These are phyloP conservation scores for Daldinia sp. DNA, from an alignment of 2,329 filamentous ascomycete genomes.

Conservation along the genomic window DNA sequence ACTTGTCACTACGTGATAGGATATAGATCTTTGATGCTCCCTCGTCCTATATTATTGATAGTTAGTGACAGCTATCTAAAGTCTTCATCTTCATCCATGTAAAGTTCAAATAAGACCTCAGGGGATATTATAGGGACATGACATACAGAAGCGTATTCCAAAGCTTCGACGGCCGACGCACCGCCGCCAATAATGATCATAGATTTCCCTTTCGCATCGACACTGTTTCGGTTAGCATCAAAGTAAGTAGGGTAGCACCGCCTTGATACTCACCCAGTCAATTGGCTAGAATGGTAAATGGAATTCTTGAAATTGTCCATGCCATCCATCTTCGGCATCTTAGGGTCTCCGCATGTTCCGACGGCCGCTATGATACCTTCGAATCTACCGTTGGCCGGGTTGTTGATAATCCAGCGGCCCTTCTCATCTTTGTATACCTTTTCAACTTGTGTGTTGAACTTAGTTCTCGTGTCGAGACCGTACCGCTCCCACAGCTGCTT, in stretches of 20 bases:
- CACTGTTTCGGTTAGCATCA: conserved; percentile 54
- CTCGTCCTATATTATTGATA: conserved; percentile 54
- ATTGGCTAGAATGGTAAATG: conserved; percentile 79
- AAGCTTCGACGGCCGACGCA: conserved; percentile 83
- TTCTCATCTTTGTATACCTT: conserved; percentile 76
- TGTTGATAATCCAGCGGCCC: conserved; percentile 83
- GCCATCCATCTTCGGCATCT: conserved; percentile 77
- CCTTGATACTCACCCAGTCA: conserved; percentile 66
- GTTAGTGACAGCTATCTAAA: conserved; percentile 14
- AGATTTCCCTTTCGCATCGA: conserved; percentile 78
- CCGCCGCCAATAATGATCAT: conserved; percentile 83
- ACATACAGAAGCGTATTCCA: conserved; percentile 76
- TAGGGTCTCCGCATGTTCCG: conserved; percentile 83
- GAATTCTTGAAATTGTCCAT: conserved; percentile 78
- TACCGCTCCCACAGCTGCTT: conserved; percentile 80
- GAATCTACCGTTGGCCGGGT: conserved; percentile 76
- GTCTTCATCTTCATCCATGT: not conserved
- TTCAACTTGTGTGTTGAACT: conserved; percentile 77
- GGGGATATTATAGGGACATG: not conserved
- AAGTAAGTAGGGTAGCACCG: conserved; percentile 42
- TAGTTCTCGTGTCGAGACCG: conserved; percentile 75
- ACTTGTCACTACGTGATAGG: conserved; percentile 83
- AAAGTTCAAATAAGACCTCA: not conserved
- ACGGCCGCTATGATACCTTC: conserved; percentile 83
- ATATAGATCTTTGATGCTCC: conserved; percentile 77